These are phyloP conservation scores for Pseudopithomyces maydicus DNA, from an alignment of 2,329 filamentous ascomycete genomes.

Conservation along the genomic window DNA sequence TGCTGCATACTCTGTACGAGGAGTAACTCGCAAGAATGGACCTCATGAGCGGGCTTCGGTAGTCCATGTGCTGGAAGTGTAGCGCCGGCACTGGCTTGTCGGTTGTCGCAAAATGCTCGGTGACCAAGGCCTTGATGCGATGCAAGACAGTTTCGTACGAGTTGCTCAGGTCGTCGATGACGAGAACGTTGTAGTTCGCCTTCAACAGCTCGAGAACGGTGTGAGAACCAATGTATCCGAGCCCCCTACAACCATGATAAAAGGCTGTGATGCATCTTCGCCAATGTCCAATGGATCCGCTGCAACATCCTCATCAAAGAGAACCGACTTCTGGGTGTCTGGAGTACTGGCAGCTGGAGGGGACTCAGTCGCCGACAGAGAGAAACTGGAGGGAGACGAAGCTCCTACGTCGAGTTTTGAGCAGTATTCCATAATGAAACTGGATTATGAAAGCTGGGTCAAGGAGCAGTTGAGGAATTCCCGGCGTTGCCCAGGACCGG, in stretches of 20 bases:
- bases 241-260: slow-evolving; percentile 60
- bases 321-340: slow-evolving; percentile 50
- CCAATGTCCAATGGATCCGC: slow-evolving; percentile 49
- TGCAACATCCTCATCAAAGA: slow-evolving; percentile 55
- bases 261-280: slow-evolving; percentile 40
- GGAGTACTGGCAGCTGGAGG: slow-evolving; percentile 48
- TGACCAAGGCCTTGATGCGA: slow-evolving; percentile 42
- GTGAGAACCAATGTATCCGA: slow-evolving; percentile 63
- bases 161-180: slow-evolving; percentile 55
- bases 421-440: slow-evolving; percentile 26
- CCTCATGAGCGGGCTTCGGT: slow-evolving; percentile 50
- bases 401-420: slow-evolving; percentile 27
- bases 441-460: slow-evolving; percentile 9
- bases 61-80: slow-evolving; percentile 55
- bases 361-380: slow-evolving; percentile 28
- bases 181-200: slow-evolving; percentile 59
- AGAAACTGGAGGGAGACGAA: slow-evolving; percentile 35
- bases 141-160: slow-evolving; percentile 46
- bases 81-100: slow-evolving; percentile 51
- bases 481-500: slow-evolving; percentile 18
- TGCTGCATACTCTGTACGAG: slow-evolving; percentile 27
- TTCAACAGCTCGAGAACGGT: slow-evolving; percentile 61
- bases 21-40: slow-evolving; percentile 51
- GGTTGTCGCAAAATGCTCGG: slow-evolving; percentile 45
- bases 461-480: slow-evolving; percentile 21